A percentile compares a stretch with the other conserved stretches of the same genome.
phyloP scores from a whole-genome alignment of 306 rosid species.

The Citrullus colocynthis region DNA sequence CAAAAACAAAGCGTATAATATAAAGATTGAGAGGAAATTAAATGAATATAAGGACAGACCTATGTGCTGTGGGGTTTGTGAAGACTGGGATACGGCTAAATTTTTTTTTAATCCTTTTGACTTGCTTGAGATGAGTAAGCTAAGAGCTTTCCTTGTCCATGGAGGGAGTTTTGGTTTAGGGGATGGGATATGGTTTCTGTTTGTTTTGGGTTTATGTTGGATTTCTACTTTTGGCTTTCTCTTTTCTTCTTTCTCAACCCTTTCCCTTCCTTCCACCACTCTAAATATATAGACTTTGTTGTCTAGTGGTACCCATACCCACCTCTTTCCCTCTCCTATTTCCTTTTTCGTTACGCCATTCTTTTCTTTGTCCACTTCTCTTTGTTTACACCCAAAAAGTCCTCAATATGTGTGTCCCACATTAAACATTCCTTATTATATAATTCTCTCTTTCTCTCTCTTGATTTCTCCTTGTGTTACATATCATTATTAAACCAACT shows the following conservation, averaged over 20 bases:
- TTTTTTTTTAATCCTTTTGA: background rate
- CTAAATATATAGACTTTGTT: slow-evolving; percentile 22
- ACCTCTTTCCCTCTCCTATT: slow-evolving; percentile 20
- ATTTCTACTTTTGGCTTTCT: no score
- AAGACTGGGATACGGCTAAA: no score
- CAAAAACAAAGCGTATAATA: no score
- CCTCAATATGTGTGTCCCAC: slow-evolving; percentile 37
- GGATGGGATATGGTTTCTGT: no score
- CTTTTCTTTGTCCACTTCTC: slow-evolving; percentile 16
- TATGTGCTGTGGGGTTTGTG: no score
- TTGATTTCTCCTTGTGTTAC: background rate
- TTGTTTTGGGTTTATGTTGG: no score
- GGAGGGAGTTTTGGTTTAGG: background rate
- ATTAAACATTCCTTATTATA: background rate
- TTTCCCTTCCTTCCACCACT: slow-evolving; percentile 28
- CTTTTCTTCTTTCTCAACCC: slow-evolving; percentile 1
- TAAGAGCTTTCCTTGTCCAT: background rate
- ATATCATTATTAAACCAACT: background rate
- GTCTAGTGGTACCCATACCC: background rate
- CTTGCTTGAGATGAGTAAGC: background rate
- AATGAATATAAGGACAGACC: no score
- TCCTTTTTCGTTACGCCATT: slow-evolving; percentile 80
- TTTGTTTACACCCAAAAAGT: background rate
- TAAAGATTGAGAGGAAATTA: no score
- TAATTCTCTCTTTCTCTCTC: background rate